Percentiles rank a stretch among this genome's conserved stretches.
phyloP scores from a whole-genome alignment of 257 asterid species.

The Oldenlandia corymbosa region DNA sequence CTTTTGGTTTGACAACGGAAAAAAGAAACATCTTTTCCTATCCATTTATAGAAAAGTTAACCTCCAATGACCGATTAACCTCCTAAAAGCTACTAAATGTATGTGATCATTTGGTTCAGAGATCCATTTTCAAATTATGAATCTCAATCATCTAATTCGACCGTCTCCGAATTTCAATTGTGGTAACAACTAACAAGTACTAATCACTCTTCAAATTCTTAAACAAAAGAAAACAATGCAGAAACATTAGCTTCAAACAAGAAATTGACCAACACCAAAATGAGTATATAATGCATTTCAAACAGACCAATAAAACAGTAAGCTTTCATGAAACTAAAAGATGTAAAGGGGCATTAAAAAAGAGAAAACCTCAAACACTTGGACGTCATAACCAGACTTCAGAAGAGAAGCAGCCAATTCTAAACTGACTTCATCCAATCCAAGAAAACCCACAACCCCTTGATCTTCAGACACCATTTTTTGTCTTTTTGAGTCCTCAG shows the following conservation, averaged over 20 bases:
- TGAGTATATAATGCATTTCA: no score
- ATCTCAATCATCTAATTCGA: not conserved
- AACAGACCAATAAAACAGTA: no score
- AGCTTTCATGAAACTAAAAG: not conserved
- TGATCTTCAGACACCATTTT: conserved; percentile 42
- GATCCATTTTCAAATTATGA: no score
- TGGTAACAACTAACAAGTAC: no score
- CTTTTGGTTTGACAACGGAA: no score
- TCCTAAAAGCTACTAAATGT: not conserved
- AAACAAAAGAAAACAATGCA: not conserved
- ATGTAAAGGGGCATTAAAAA: not conserved
- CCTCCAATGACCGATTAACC: no score
- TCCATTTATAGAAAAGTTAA: not conserved
- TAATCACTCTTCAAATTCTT: not conserved
- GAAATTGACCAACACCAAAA: not conserved
- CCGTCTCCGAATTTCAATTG: not conserved
- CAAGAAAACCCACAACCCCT: conserved; percentile 63
- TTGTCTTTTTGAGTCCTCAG: no score
- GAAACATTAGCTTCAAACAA: not conserved
- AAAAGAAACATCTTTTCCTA: not conserved
- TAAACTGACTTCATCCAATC: conserved; percentile 71
- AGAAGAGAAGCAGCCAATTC: conserved; percentile 68
- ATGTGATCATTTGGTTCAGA: no score
- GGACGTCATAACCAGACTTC: conserved; percentile 55
- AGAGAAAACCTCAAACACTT: conserved; percentile 65